Evolutionary conservation across 176 grass and related monocot genomes (phyloP).

Genomic region (Triticum turgidum): DNA sequence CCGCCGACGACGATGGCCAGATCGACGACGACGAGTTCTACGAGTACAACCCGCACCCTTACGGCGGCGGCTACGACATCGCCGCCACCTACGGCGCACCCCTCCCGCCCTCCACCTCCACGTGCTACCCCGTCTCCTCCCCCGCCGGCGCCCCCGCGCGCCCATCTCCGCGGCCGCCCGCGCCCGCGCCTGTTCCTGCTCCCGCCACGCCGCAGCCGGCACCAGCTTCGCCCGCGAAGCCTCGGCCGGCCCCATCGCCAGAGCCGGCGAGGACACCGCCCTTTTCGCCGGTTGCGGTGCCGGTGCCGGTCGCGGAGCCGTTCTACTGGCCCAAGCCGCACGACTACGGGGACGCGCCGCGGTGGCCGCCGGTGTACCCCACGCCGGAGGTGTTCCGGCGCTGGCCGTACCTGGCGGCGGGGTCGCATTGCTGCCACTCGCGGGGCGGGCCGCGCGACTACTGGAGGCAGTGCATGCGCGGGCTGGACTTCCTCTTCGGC

Average conservation of each 20-base stretch:
- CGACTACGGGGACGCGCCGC: slow-evolving; percentile 43
- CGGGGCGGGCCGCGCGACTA: slow-evolving; percentile 44
- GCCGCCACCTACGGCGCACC: slow-evolving; percentile 55
- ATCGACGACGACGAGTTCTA: slow-evolving; percentile 70
- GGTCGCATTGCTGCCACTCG: slow-evolving; percentile 4
- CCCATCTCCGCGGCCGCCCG: not conserved
- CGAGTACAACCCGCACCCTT: slow-evolving; percentile 84
- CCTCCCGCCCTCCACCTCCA: slow-evolving; percentile 39
- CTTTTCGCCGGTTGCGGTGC: not conserved
- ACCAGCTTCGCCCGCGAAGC: not conserved
- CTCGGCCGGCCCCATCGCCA: not conserved
- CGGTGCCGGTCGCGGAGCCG: slow-evolving; percentile 36
- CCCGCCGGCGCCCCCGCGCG: not conserved
- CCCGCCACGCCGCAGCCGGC: not conserved
- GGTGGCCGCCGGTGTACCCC: slow-evolving; percentile 29
- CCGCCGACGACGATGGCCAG: not conserved
- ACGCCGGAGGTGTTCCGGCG: slow-evolving; percentile 59
- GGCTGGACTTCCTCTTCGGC: slow-evolving; percentile 85
- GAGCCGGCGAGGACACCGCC: not conserved
- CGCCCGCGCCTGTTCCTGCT: not conserved
- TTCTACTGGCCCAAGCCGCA: slow-evolving; percentile 64
- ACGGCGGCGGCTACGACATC: slow-evolving; percentile 87
- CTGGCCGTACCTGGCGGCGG: slow-evolving; percentile 31
- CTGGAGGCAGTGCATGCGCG: slow-evolving; percentile 67
- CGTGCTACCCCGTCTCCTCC: slow-evolving; percentile 45